Base-by-base conservation (phyloP, 1,284 basidiomycete genomes). In the Ganoderma sinense region DNA sequence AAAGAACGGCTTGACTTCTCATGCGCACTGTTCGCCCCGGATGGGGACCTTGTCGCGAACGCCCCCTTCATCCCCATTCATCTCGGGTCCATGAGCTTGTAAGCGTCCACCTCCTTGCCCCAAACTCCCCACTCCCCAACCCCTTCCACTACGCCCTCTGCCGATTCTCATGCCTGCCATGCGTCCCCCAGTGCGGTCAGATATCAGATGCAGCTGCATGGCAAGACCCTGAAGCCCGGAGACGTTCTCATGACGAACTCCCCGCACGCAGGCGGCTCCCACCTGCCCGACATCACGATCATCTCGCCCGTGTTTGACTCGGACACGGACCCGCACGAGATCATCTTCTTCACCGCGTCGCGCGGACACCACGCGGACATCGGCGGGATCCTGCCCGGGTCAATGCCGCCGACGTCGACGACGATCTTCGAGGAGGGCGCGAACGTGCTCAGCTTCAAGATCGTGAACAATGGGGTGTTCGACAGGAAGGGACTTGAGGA, bases 391-490 rank as follows among this genome's bases (percentile, higher is more conserved):
- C 85, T 96, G 7, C 94, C 96, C 1, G 94, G 91, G 26, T 96
- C 94, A 20, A 99, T 99, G 97, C 97, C 97, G 0, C 95, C 97
- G 0, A 97, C 94, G 0, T 95, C 93, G 33, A 94, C 94, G 68
- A 95, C 87, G 69, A 91, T 99, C 62, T 96, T 93, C 73, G 94
- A 99, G 78, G 97, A 99, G 82, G 97, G 97, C 16, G 97, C 97
- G 0, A 89, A 96, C 78, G 95, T 98, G 69, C 88, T 91, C 71
- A 94, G 93, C 76, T 96, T 99, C 88, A 98, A 98, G 82, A 92
- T 99, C 72, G 97, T 99, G 18, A 84, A 89, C 59, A 87, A 88
- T 23, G 97, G 97, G 7, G 81, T 91, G 4, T 98, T 96, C 78
- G 91, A 98, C 78, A 85, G 86, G 65, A 86, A 92, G 51, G 93